phyloP scores from a whole-genome alignment of 2,329 filamentous ascomycete species.

The Clonostachys byssicola region DNA sequence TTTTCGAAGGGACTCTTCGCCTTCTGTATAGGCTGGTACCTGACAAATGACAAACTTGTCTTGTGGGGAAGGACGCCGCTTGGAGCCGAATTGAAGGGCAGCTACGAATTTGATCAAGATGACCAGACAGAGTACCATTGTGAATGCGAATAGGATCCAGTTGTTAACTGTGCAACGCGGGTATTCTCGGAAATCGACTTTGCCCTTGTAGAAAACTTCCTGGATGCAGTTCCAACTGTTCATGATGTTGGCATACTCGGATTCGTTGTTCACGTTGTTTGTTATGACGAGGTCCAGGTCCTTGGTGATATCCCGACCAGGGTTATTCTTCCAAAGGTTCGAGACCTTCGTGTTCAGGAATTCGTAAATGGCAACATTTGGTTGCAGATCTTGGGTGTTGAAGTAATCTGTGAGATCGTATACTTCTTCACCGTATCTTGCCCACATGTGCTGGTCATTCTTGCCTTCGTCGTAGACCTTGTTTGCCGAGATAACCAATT shows the following conservation, averaged over 20 bases:
- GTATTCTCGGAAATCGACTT: conserved; percentile 76
- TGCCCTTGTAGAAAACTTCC: conserved; percentile 78
- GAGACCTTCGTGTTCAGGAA: conserved; percentile 71
- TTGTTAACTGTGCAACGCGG: conserved; percentile 82
- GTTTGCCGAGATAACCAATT: conserved; percentile 66
- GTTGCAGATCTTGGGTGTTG: conserved; percentile 60
- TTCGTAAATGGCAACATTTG: conserved; percentile 52
- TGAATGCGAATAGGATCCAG: conserved; percentile 83
- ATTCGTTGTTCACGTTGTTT: conserved; percentile 43
- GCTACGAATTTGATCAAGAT: conserved; percentile 87
- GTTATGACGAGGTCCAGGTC: conserved; percentile 54
- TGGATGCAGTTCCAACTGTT: conserved; percentile 79
- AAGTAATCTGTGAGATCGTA: conserved; percentile 95
- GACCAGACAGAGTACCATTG: conserved; percentile 76
- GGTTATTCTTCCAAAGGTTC: conserved; percentile 66
- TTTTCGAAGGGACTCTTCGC: conserved; percentile 89
- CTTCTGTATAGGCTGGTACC: conserved; percentile 96
- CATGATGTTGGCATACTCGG: conserved; percentile 40
- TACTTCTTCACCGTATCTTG: conserved; percentile 68
- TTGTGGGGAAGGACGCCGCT: conserved; percentile 82
- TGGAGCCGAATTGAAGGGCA: conserved; percentile 89
- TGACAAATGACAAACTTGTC: conserved; percentile 99
- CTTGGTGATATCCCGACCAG: conserved; percentile 73
- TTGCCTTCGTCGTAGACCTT: conserved; percentile 62
- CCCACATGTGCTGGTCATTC: conserved; percentile 70